Percentiles rank a stretch among this genome's conserved stretches.
These are phyloP conservation scores for Hypoxylon crocopeplum DNA, from an alignment of 495 filamentous ascomycete genomes.

Conservation along the genomic window DNA sequence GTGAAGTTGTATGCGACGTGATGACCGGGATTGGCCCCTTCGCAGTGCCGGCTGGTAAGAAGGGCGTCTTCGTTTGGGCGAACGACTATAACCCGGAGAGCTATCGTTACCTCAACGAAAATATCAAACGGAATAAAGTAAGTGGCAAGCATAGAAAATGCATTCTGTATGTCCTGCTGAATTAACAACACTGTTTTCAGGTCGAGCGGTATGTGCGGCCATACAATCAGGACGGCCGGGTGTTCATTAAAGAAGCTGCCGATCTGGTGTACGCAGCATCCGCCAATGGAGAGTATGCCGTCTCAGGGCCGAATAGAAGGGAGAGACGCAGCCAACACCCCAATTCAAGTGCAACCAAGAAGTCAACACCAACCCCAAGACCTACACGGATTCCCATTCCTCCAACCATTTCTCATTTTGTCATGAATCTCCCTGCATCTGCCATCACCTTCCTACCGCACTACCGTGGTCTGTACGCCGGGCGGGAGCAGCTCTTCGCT, in stretches of 20 bases:
- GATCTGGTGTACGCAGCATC: slow-evolving; percentile 63
- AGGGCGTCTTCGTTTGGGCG: slow-evolving; percentile 91
- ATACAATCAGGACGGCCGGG: slow-evolving; percentile 79
- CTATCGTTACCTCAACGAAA: slow-evolving; percentile 70
- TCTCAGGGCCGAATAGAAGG: slow-evolving; percentile 47
- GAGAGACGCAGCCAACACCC: slow-evolving; percentile 40
- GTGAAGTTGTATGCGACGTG: slow-evolving; percentile 92
- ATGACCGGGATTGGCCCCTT: slow-evolving; percentile 99
- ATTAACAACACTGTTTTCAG: slow-evolving; percentile 44
- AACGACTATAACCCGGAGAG: slow-evolving; percentile 97
- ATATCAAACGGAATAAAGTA: slow-evolving; percentile 79
- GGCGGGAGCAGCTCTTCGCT: slow-evolving; percentile 68
- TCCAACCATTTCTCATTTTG: slow-evolving; percentile 82
- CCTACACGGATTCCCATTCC: slow-evolving; percentile 61
- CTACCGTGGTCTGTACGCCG: slow-evolving; percentile 81
- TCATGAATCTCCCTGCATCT: slow-evolving; percentile 94
- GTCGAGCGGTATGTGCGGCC: slow-evolving; percentile 76
- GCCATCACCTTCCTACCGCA: slow-evolving; percentile 85
- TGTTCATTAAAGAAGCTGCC: slow-evolving; percentile 76
- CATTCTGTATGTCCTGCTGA: slow-evolving; percentile 1
- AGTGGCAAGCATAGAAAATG: slow-evolving; percentile 6
- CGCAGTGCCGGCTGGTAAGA: slow-evolving; percentile 88
- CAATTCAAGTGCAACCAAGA: slow-evolving; percentile 31
- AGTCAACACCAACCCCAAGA: slow-evolving; percentile 36
- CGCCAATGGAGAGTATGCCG: slow-evolving; percentile 54